Base-by-base conservation (phyloP, 2,329 filamentous ascomycete species). In the Grosmannia serpens region DNA sequence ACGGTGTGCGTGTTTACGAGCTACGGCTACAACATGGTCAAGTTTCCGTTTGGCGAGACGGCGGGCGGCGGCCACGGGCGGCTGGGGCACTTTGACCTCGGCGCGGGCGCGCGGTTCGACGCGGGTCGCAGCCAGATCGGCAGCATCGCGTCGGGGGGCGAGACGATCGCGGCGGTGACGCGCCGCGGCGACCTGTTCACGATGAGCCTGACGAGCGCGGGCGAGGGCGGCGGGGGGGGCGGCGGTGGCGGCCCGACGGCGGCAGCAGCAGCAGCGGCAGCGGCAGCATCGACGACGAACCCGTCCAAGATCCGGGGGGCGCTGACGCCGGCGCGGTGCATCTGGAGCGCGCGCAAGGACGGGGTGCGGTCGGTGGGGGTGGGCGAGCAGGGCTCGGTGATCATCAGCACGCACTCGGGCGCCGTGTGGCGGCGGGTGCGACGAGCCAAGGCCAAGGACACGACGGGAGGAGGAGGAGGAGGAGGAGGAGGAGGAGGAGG, bases 1-100 rank as follows among this genome's bases (percentile, higher is more conserved):
- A 90, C 91, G 24, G 90, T 97, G 11, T 95, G 88, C 78, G 86
- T 99, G 0, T 96, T 99, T 66, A 92, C 91, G 1, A 95, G 95
- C 64, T 97, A 95, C 67, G 92, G 92, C 5, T 97, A 96, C 69
- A 90, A 91, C n/a, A 89, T 90, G 63, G 79, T 97, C 58, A 85
- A 84, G 52, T 96, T 97, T 62, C 88, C 90, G 0, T 76, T 89
- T 38, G 74, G 76, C 1, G 88, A 91, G 63, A 81, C 83, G 7
- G 86, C 9, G 50, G 31, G 26, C 17, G 31, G 29, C 29, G 20
- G 20, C 29, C 29, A 50, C 9, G 9, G 31, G 29, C n/a, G 20
- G 50, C 26, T 24, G 50, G 60, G 83, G 83, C 61, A 35, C 22
- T 7, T 92, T 27, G 80, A 85, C 85, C 60, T 73, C 86, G 68